phyloP scores from a whole-genome alignment of 495 filamentous ascomycete species.

The Stereocaulon alpinum region DNA sequence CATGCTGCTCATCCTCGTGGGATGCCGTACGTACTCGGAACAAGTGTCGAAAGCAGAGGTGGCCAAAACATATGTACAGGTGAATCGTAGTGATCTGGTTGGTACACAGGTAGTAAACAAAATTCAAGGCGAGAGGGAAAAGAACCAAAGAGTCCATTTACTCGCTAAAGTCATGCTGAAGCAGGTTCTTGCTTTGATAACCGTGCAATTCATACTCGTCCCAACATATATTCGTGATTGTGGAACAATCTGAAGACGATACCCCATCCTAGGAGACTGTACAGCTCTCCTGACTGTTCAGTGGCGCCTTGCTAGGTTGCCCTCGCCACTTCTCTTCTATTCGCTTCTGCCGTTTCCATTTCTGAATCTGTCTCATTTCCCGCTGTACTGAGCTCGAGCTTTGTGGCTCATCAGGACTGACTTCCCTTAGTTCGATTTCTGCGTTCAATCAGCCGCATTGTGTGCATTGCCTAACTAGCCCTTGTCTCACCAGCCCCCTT shows the following conservation, averaged over 20 bases:
- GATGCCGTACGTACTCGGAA: too few species aligned
- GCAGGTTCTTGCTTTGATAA: neutral
- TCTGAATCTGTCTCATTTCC: neutral
- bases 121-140: too few species aligned
- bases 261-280: constrained; percentile 6
- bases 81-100: neutral
- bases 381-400: neutral
- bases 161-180: neutral
- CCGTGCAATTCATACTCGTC: neutral
- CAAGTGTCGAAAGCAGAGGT: too few species aligned
- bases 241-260: neutral
- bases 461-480: neutral
- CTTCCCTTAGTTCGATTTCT: constrained; percentile 9
- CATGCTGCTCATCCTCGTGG: neutral
- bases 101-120: neutral
- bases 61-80: too few species aligned
- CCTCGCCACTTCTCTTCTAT: constrained; percentile 14
- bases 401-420: neutral
- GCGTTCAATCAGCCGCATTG: constrained; percentile 4
- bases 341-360: constrained; percentile 2
- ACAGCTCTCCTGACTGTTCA: constrained; percentile 16
- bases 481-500: constrained; percentile 2
- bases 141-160: neutral
- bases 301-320: constrained; percentile 18
- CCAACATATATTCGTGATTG: neutral